Conservation (phyloP, 805 yeast genomes). For the Myxozyma sirexii region DNA sequence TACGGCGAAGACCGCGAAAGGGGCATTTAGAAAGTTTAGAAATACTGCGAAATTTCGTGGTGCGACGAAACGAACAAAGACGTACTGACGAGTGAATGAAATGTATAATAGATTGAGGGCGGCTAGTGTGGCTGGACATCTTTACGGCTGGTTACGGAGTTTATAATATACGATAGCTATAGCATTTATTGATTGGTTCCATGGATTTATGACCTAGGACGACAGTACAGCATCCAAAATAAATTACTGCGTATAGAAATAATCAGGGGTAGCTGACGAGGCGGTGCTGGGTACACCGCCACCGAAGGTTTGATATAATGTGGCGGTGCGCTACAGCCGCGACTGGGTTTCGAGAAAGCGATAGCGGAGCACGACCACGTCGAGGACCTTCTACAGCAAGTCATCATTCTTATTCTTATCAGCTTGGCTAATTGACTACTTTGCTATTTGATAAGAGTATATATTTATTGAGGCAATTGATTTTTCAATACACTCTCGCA, state of each 20-base stretch:
- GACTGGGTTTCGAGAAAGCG: background rate
- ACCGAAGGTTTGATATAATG: slow-evolving; percentile 3
- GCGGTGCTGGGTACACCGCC: slow-evolving; percentile 1
- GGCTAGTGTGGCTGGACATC: too few species aligned
- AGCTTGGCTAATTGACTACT: too few species aligned
- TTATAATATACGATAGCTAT: too few species aligned
- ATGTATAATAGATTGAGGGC: too few species aligned
- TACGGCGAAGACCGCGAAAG: background rate
- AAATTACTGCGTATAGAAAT: background rate
- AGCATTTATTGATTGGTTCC: too few species aligned
- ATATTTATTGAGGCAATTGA: too few species aligned
- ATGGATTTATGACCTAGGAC: too few species aligned
- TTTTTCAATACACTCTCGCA: too few species aligned
- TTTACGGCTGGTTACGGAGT: too few species aligned
- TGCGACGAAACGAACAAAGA: background rate
- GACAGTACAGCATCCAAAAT: too few species aligned
- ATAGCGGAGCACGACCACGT: background rate
- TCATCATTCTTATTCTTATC: background rate
- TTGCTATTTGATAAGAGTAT: too few species aligned
- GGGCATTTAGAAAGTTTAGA: background rate
- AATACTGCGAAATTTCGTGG: background rate
- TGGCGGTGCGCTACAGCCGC: slow-evolving; percentile 5
- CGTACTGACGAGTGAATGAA: background rate
- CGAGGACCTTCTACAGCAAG: slow-evolving; percentile 9
- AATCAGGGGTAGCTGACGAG: slow-evolving; percentile 1